phyloP scores from a whole-genome alignment of 1,139 yeast species.

The Groenewaldozyma sp. region DNA sequence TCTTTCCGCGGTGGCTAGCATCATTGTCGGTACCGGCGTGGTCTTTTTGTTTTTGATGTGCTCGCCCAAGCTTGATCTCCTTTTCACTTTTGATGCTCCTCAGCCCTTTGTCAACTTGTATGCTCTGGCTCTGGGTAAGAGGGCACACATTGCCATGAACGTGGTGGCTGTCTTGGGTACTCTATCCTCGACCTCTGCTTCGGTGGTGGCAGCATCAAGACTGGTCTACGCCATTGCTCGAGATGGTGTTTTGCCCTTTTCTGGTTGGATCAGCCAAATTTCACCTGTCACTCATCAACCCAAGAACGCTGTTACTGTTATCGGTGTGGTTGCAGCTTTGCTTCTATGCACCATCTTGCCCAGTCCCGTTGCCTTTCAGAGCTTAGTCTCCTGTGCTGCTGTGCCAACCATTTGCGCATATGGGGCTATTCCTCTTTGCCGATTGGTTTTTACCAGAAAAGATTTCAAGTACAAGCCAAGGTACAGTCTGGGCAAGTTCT shows the following conservation, averaged over 20 bases:
- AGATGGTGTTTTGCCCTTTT: slow-evolving; percentile 24
- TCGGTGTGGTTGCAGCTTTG: slow-evolving; percentile 20
- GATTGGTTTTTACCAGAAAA: slow-evolving; percentile 18
- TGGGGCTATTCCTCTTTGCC: slow-evolving; percentile 21
- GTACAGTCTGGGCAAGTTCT: slow-evolving; percentile 19
- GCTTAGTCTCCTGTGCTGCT: slow-evolving; percentile 22
- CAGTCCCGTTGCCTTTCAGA: slow-evolving; percentile 21
- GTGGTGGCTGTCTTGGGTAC: slow-evolving; percentile 17
- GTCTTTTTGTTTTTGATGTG: slow-evolving; percentile 44
- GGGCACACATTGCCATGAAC: slow-evolving; percentile 20
- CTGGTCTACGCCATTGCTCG: slow-evolving; percentile 23
- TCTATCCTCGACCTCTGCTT: slow-evolving; percentile 17
- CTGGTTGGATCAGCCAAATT: slow-evolving; percentile 22
- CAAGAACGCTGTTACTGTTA: slow-evolving; percentile 19
- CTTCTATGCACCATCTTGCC: slow-evolving; percentile 21
- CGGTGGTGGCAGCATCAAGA: slow-evolving; percentile 23
- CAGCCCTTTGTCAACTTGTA: slow-evolving; percentile 23
- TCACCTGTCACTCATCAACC: slow-evolving; percentile 19
- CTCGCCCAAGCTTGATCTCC: slow-evolving; percentile 34
- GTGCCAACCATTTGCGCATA: slow-evolving; percentile 23
- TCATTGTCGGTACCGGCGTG: slow-evolving; percentile 41
- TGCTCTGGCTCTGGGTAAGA: slow-evolving; percentile 22
- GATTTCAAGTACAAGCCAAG: slow-evolving; percentile 14
- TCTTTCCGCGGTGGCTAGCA: slow-evolving; percentile 45
- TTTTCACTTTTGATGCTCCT: slow-evolving; percentile 24